Base-by-base conservation (phyloP, 2,329 filamentous ascomycete species). In the Berkeleyomyces rouxiae region DNA sequence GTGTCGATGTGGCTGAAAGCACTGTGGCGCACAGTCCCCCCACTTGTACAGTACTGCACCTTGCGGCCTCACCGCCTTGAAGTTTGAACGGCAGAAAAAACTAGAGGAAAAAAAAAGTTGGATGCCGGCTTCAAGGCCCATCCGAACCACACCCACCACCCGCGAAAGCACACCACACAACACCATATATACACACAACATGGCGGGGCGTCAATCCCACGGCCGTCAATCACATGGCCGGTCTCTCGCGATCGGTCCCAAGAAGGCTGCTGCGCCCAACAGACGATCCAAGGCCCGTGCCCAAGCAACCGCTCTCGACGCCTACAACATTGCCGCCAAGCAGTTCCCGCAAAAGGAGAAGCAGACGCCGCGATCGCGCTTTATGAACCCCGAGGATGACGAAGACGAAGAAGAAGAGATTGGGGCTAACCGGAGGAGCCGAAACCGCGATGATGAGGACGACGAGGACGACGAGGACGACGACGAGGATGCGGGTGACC, bases 181-280 rank as follows among this genome's bases (percentile, higher is more conserved):
- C 57, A 13, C 43, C 47, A 55, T 10, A 47, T 40, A 23, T 36
- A 65, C 72, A 63, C 46, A 36, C 31, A 62, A n/a, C 16, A 83
- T 83, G 81, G 77, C 79, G 23, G 81, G 81, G 70, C 77, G 81
- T 66, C 81, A 83, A 73, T 74, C 81, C 53, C 80, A 83, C 70
- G 81, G 81, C 42, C 72, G 80, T 67, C 72, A 80, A 23, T 71
- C 83, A 31, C 70, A 79, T 66, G 70, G 75, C 9, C 69, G 69
- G 46, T 69, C 72, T 53, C 71, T 74, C 57, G 67, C 70, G 55
- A 74, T 72, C 66, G 66, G 65, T 64, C 40, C 62, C 31, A 65
- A 58, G 39, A 64, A 64, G 57, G 23, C 37, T 33, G 13, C 37
- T 13, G 59, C 53, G 36, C 60, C 60, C 11, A 65, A 67, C 65